Percentiles rank a stretch among this genome's conserved stretches.
Conservation (phyloP, 345 rosid species). For the Eucalyptus melliodora region DNA sequence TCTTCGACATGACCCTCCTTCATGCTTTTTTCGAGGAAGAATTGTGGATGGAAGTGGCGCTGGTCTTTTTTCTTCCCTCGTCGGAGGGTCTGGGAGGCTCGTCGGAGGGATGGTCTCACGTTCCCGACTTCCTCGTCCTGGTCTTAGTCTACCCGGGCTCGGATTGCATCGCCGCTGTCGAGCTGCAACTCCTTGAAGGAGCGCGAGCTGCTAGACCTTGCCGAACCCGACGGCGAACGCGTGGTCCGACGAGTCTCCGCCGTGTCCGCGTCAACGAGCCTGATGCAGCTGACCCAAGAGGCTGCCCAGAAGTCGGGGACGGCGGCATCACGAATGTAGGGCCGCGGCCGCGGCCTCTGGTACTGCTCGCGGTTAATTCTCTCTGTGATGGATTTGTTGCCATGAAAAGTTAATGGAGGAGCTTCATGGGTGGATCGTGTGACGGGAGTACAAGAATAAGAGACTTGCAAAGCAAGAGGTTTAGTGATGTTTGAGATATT, state of each 20-base stretch:
- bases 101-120: not conserved
- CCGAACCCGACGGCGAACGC: not conserved
- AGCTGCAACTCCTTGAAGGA: not conserved
- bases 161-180: not conserved
- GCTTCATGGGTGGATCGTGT: not conserved
- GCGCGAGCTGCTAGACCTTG: not conserved
- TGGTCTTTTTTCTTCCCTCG: not conserved
- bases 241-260: not conserved
- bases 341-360: not conserved
- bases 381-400: not conserved
- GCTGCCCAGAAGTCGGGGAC: not conserved
- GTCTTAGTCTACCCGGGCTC: not conserved
- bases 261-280: not conserved
- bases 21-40: conserved; percentile 20
- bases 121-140: not conserved
- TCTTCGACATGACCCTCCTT: too few relatives aligned
- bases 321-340: not conserved
- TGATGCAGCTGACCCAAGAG: not conserved
- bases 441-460: not conserved
- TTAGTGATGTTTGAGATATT: not conserved
- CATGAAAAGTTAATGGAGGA: not conserved
- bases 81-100: not conserved
- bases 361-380: not conserved
- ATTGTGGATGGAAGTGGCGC: conserved; percentile 38
- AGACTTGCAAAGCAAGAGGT: not conserved